These are phyloP conservation scores for Linderina pennispora DNA, from an alignment of 192 early-diverging fungal species.

Conservation along the genomic window DNA sequence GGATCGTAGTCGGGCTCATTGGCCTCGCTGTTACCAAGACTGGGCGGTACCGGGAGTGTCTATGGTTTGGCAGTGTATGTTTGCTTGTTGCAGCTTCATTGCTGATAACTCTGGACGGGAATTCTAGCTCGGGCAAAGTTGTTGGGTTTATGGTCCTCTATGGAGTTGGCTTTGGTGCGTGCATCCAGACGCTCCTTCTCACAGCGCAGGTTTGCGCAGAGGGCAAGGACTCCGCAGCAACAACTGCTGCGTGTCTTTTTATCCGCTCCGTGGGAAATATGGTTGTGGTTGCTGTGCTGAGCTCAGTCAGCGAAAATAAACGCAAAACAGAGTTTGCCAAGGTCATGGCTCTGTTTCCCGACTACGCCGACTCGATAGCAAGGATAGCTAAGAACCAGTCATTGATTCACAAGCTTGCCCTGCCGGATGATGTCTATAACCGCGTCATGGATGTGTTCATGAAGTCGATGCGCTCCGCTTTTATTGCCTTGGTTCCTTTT, in stretches of 20 bases:
- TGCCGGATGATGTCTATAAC: slow-evolving; percentile 21
- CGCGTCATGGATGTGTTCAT: slow-evolving; percentile 30
- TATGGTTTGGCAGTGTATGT: slow-evolving; percentile 5
- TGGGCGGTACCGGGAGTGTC: slow-evolving; percentile 11
- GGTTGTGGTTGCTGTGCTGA: slow-evolving; percentile 12
- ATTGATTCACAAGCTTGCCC: slow-evolving; percentile 24
- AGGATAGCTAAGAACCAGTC: slow-evolving; percentile 8
- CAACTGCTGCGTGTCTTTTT: slow-evolving; percentile 10
- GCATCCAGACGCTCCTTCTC: slow-evolving; percentile 13
- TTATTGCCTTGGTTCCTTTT: slow-evolving; percentile 33
- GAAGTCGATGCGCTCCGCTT: slow-evolving; percentile 30
- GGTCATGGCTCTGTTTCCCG: neutral
- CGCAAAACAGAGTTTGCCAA: slow-evolving; percentile 1
- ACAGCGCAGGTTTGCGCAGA: slow-evolving; percentile 8
- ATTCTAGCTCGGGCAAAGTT: slow-evolving; percentile 2
- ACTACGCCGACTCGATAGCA: slow-evolving; percentile 4
- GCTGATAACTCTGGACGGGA: slow-evolving; percentile 5
- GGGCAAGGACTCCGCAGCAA: slow-evolving; percentile 9
- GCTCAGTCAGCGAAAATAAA: slow-evolving; percentile 10
- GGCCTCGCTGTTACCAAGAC: slow-evolving; percentile 6
- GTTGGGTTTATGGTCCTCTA: slow-evolving; percentile 8
- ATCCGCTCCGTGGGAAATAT: slow-evolving; percentile 13
- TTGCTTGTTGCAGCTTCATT: slow-evolving; percentile 4
- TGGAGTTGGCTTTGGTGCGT: slow-evolving; percentile 8
- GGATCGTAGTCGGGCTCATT: neutral